Evolutionary conservation across 2,329 filamentous ascomycete genomes (phyloP).

Genomic region (Talaromyces piceae): DNA sequence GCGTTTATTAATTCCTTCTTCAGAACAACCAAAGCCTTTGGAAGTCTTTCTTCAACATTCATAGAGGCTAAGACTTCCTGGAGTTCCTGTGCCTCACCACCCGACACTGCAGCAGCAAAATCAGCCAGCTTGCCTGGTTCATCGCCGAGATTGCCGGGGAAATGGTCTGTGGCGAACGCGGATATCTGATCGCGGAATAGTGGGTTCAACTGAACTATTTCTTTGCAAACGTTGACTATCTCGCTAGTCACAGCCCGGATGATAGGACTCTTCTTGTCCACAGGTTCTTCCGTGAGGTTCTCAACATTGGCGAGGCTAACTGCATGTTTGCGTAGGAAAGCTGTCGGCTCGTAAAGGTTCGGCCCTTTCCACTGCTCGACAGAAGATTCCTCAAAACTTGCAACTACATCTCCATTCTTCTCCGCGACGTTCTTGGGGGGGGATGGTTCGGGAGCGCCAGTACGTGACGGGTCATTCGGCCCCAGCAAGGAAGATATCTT

Average conservation of each 20-base stretch:
- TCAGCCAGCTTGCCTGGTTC: conserved; percentile 94
- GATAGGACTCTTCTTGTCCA: conserved; percentile 80
- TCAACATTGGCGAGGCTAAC: conserved; percentile 95
- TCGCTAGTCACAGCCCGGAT: conserved; percentile 92
- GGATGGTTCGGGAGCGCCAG: conserved; percentile 23
- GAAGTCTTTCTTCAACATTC: conserved; percentile 85
- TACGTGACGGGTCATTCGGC: conserved; percentile 43
- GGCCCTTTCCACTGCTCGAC: conserved; percentile 45
- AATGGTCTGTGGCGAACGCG: conserved; percentile 92
- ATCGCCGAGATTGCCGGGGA: conserved; percentile 86
- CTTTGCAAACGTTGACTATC: conserved; percentile 98
- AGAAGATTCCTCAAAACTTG: conserved; percentile 83
- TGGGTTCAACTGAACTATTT: conserved; percentile 87
- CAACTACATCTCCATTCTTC: conserved; percentile 87
- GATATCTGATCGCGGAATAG: conserved; percentile 96
- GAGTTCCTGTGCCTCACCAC: conserved; percentile 81
- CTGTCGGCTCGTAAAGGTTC: conserved; percentile 72
- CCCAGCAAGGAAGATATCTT: conserved; percentile 77
- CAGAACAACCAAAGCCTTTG: conserved; percentile 82
- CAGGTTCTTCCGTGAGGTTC: conserved; percentile 80
- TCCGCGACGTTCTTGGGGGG: conserved; percentile 46
- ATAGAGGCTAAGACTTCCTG: conserved; percentile 85
- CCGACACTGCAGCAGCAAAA: conserved; percentile 94
- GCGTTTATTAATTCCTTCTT: conserved; percentile 99
- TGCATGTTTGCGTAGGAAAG: conserved; percentile 82